Percentiles rank a stretch among this genome's conserved stretches.
phyloP scores from a whole-genome alignment of 805 yeast species.

The Priceomyces carsonii region DNA sequence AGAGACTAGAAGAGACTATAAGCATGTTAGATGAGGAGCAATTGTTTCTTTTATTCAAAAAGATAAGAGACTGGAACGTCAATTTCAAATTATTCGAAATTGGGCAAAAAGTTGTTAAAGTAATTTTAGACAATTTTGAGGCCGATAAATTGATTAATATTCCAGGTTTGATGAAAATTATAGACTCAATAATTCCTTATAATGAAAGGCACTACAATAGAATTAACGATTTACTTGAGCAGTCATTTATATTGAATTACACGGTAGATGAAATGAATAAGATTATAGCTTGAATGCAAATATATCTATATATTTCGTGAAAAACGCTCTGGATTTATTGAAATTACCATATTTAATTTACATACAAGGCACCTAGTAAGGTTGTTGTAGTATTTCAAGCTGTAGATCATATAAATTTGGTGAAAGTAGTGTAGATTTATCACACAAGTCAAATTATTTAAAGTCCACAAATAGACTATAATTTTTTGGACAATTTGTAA shows the following conservation, averaged over 20 bases:
- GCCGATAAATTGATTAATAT: constrained; percentile 60
- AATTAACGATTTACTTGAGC: constrained; percentile 77
- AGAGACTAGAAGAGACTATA: constrained; percentile 64
- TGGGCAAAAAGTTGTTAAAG: constrained; percentile 75
- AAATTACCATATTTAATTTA: too few species aligned
- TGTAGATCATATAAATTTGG: too few species aligned
- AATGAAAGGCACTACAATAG: constrained; percentile 82
- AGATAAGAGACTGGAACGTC: constrained; percentile 94
- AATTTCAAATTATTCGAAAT: constrained; percentile 77
- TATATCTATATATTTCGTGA: constrained; percentile 1
- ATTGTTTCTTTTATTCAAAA: constrained; percentile 59
- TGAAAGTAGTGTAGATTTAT: too few species aligned
- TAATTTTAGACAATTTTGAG: constrained; percentile 56
- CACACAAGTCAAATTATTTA: too few species aligned
- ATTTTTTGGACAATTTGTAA: neutral
- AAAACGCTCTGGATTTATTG: neutral
- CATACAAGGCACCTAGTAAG: too few species aligned
- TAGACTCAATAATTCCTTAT: constrained; percentile 84
- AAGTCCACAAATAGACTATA: constrained; percentile 3
- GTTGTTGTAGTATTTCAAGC: too few species aligned
- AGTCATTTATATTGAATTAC: constrained; percentile 82
- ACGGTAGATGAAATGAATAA: constrained; percentile 73
- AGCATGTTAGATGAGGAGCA: constrained; percentile 58
- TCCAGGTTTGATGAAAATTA: constrained; percentile 63
- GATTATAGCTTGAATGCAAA: constrained; percentile 2